Percentiles rank a stretch among this genome's conserved stretches.
Evolutionary conservation across 345 rosid species (phyloP).

Genomic region (Citrus reticulata): DNA sequence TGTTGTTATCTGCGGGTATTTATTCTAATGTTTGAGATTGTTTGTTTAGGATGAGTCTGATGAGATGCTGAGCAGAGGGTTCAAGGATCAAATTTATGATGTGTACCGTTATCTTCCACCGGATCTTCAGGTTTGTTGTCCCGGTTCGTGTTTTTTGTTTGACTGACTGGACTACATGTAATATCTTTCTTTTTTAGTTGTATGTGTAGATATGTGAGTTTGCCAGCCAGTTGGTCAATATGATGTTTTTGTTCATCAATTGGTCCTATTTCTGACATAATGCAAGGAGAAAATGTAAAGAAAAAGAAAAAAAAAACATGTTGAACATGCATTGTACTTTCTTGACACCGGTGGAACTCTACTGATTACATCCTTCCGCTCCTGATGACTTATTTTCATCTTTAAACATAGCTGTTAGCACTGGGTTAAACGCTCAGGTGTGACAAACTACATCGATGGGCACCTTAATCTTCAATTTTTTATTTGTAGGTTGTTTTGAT

Average conservation of each 20-base stretch:
- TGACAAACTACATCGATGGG: neutral
- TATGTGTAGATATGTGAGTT: neutral
- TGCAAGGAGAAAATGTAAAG: neutral
- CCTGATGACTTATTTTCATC: neutral
- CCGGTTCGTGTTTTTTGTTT: neutral
- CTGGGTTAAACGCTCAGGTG: neutral
- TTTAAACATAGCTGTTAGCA: neutral
- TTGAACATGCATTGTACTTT: neutral
- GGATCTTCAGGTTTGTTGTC: constrained; percentile 80
- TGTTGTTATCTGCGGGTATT: neutral
- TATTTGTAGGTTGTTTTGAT: constrained; percentile 71
- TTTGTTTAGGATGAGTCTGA: constrained; percentile 71
- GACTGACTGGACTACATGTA: neutral
- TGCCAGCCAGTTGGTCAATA: neutral
- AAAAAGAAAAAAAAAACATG: too few relatives aligned
- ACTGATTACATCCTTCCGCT: neutral
- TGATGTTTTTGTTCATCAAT: neutral
- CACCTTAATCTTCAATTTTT: neutral
- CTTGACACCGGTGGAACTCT: neutral
- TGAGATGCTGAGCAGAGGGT: constrained; percentile 99
- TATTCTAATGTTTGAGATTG: neutral
- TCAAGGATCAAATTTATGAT: constrained; percentile 96
- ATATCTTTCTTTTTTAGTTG: neutral
- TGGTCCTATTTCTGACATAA: neutral
- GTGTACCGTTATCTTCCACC: constrained; percentile 97